Evolutionary conservation across 139 green algal genomes (phyloP), one percentile per base, ranked within the genome.

Genomic region (Picochlorum sp.): DNA sequence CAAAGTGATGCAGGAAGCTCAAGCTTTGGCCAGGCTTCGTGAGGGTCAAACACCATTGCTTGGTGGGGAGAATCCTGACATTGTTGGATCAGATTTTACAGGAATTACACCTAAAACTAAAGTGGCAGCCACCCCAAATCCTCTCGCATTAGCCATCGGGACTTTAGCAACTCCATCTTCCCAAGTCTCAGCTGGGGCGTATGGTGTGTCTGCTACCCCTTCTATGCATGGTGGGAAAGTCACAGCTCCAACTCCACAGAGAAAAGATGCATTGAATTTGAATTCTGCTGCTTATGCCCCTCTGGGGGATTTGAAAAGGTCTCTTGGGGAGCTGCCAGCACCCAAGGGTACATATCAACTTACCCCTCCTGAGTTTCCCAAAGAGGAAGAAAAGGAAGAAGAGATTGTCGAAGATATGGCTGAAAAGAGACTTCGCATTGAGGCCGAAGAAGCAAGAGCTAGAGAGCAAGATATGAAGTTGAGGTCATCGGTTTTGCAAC

Each of bases 341-440:
- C 90, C 91, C 6, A 67, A 85, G 55, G 94, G 96, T 59, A 88
- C 95, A 80, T 97, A 96, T 69, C 61, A 77, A 60, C 68, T 96
- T 8, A 73, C 74, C 36, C 68, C 85, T 51, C 86, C 84, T 6
- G 80, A 86, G 50, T 30, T 51, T 26, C 35, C 39, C 13, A 45
- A 74, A 61, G 72, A 75, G 40, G 63, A 61, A 10, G 76, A 84
- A 24, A 44, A 57, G 33, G 40, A 64, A 2, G 75, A 76, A 22
- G 75, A 78, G 5, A 39, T 88, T 54, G 85, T 88, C 69, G 83
- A 91, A 68, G 89, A 96, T 57, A 83, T 81, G 7, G 89, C 80
- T 4, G 88, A 94, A 31, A 56, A 70, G 5, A 68, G 77, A 36
- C 74, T 60, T 14, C 70, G 80, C 16, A 60, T 58, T 47, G 59